Base-by-base conservation (phyloP, 2,329 filamentous ascomycete species). In the Teratosphaeria destructans region DNA sequence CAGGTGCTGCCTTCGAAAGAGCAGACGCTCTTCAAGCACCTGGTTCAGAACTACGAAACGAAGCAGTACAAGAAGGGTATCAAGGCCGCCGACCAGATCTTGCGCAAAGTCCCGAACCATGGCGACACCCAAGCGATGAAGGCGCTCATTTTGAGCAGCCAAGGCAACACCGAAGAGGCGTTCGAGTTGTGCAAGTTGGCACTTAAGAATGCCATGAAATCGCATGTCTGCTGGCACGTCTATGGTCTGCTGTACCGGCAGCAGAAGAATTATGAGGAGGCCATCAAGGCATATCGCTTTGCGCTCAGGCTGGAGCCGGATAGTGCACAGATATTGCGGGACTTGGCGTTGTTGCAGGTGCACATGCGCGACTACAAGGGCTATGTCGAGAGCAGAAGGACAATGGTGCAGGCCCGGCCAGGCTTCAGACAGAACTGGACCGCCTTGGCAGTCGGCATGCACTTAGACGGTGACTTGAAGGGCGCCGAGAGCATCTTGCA, bases 101-200 rank as follows among this genome's bases (percentile, higher is more conserved):
- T 99, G 66, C 89, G 89, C 74, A 97, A 96, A 77, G 86, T 89
- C 72, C 90, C 93, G 52, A 94, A 90, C 70, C 94, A 99, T 87
- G 95, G 92, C 72, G 95, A 99, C 75, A 99, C 94, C 27, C 88
- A 95, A 77, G 95, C 94, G 58, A 99, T 99, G 94, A 99, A 99
- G 79, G 93, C 94, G 59, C 81, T 99, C 66, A 96, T 97, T 67
- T 84, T 97, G 75, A 97, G 95, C 75, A 87, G 89, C 53, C 88
- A 93, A 76, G 90, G 91, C 67, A 93, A 95, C 77, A 86, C 87
- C 34, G 90, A 96, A 60, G 94, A 99, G 77, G 95, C 95, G 0
- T 99, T 99, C 73, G 84, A 86, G 54, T 82, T 99, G 61, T 93
- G 89, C 70, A 99, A 96, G 78, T 84, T 91, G 65, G 94, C 95